Percentiles rank a stretch among this genome's conserved stretches.
Evolutionary conservation across 768 basidiomycete genomes (phyloP).

Genomic region (Crucibulum laeve): DNA sequence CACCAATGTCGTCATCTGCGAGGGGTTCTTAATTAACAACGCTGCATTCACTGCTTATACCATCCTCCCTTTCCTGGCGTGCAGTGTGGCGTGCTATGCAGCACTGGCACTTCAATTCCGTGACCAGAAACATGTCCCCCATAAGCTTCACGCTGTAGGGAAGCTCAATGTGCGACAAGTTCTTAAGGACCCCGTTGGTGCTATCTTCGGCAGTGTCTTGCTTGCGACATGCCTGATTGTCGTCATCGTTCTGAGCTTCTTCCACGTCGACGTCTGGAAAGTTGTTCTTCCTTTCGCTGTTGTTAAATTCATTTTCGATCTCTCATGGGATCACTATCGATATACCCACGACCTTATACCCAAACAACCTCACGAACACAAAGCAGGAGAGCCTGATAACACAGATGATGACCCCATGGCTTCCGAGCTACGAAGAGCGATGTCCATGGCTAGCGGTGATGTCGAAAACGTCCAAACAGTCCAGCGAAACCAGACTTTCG

Average conservation of each 20-base stretch:
- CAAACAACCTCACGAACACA: constrained; percentile 5
- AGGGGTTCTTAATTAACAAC: constrained; percentile 78
- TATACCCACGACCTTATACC: constrained; percentile 18
- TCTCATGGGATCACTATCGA: constrained; percentile 53
- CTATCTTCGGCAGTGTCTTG: constrained; percentile 65
- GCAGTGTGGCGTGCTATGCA: constrained; percentile 57
- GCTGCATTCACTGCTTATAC: constrained; percentile 79
- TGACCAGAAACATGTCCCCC: constrained; percentile 48
- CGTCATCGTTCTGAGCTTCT: constrained; percentile 72
- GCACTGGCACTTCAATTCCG: constrained; percentile 61
- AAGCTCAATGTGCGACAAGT: constrained; percentile 51
- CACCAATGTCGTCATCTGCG: constrained; percentile 91
- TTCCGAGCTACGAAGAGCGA: constrained; percentile 20
- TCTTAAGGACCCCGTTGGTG: constrained; percentile 71
- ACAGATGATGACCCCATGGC: constrained; percentile 19
- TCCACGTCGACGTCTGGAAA: constrained; percentile 77
- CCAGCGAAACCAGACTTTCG: constrained; percentile 12
- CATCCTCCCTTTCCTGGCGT: constrained; percentile 73
- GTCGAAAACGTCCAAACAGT: no score
- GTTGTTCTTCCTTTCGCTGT: constrained; percentile 80
- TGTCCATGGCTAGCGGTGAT: constrained; percentile 14
- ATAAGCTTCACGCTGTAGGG: constrained; percentile 27
- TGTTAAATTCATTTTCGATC: constrained; percentile 67
- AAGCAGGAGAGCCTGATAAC: constrained; percentile 8
- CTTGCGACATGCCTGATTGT: constrained; percentile 66